A percentile compares a stretch with the other conserved stretches of the same genome.
Conservation (phyloP, 306 rosid species). For the Cicer bijugum region DNA sequence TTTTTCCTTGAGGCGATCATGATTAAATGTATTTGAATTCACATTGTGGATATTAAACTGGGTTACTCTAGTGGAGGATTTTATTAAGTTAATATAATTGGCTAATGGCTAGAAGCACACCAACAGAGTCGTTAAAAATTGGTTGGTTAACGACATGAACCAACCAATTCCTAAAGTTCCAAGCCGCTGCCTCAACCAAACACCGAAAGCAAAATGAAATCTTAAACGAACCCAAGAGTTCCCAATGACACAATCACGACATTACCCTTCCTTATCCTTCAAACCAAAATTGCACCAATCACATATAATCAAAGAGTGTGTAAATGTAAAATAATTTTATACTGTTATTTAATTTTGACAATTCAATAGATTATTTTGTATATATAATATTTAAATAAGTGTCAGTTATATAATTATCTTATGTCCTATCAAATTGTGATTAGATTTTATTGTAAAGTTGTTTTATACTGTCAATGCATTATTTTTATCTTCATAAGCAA, state of each 20-base stretch:
- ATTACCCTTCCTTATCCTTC: neutral
- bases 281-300: too few relatives aligned
- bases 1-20: neutral
- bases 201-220: slow-evolving; percentile 2
- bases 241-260: neutral
- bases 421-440: too few relatives aligned
- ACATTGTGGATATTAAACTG: neutral
- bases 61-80: neutral
- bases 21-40: neutral
- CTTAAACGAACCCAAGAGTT: slow-evolving; percentile 6
- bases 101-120: neutral
- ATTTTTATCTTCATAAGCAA: too few relatives aligned
- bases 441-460: too few relatives aligned
- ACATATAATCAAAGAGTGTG: too few relatives aligned
- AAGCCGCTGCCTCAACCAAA: slow-evolving; percentile 15
- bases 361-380: too few relatives aligned
- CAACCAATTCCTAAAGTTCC: neutral
- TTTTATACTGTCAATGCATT: too few relatives aligned
- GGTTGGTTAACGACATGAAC: neutral
- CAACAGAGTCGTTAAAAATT: neutral
- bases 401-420: too few relatives aligned
- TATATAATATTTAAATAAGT: too few relatives aligned
- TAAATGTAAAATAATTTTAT: too few relatives aligned
- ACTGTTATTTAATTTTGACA: too few relatives aligned
- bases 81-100: neutral